phyloP scores from a whole-genome alignment of 208 protist genomes.

The Entamoeba moshkovskii region DNA sequence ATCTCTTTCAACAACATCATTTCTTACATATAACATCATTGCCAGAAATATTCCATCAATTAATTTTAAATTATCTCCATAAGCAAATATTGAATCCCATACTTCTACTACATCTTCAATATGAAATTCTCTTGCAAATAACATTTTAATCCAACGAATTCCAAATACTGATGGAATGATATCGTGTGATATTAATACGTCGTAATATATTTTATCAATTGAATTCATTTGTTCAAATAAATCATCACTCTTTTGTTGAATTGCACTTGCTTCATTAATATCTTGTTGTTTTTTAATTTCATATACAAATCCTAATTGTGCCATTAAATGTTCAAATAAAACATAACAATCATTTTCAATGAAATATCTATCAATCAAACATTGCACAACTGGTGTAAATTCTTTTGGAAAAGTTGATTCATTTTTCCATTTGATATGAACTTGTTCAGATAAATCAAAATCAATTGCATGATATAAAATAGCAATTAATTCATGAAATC shows the following conservation, averaged over 20 bases:
- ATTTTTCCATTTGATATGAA: background rate
- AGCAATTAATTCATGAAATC: background rate
- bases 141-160: background rate
- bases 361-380: background rate
- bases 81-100: background rate
- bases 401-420: background rate
- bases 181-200: background rate
- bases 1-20: background rate
- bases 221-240: background rate
- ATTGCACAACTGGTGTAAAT: background rate
- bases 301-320: background rate
- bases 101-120: background rate
- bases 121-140: background rate
- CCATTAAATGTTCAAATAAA: background rate
- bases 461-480: background rate
- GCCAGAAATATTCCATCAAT: background rate
- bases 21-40: background rate
- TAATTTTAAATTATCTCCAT: background rate
- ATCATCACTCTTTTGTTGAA: background rate
- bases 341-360: background rate
- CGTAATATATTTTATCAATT: background rate
- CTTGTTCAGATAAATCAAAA: background rate
- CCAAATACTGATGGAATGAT: background rate
- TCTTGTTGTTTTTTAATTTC: background rate
- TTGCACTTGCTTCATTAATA: background rate